A percentile compares a stretch with the other conserved stretches of the same genome.
Evolutionary conservation across 306 rosid genomes (phyloP).

Genomic region (Mimosa bimucronata): DNA sequence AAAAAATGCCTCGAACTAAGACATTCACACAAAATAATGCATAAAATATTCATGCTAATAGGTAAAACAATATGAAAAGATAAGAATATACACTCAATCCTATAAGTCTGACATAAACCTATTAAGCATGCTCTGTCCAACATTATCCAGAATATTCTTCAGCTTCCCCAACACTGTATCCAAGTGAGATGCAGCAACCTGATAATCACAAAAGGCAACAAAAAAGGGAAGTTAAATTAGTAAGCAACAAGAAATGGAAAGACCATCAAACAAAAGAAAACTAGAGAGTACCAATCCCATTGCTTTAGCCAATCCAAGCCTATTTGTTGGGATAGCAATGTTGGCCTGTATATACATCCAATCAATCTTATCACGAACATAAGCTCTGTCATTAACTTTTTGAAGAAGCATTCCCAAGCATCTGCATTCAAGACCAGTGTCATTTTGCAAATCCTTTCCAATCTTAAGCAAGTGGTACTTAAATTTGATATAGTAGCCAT

Average conservation of each 20-base stretch:
- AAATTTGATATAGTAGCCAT: constrained; percentile 6
- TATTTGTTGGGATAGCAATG: constrained; percentile 78
- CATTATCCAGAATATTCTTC: constrained; percentile 86
- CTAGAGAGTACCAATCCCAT: constrained; percentile 80
- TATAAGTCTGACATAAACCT: constrained; percentile 63
- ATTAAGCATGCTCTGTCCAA: constrained; percentile 79
- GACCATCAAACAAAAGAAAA: constrained; percentile 29
- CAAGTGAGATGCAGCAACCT: constrained; percentile 99
- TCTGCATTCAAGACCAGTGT: constrained; percentile 52
- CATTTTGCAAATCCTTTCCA: constrained; percentile 20
- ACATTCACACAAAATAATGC: background rate
- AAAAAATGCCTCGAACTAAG: constrained; percentile 5
- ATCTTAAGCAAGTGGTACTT: constrained; percentile 23
- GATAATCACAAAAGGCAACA: constrained; percentile 34
- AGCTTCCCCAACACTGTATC: constrained; percentile 96
- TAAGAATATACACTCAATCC: constrained; percentile 34
- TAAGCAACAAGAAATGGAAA: constrained; percentile 39
- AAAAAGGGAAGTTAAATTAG: constrained; percentile 18
- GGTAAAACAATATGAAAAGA: constrained; percentile 36
- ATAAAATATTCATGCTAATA: background rate
- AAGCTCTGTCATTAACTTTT: constrained; percentile 83
- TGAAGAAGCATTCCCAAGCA: constrained; percentile 94
- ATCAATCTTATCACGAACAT: constrained; percentile 79
- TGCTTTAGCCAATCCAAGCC: constrained; percentile 97
- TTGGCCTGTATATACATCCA: constrained; percentile 88